Evolutionary conservation across 371 early-diverging fungal genomes (phyloP).

Genomic region (Racocetra persica): DNA sequence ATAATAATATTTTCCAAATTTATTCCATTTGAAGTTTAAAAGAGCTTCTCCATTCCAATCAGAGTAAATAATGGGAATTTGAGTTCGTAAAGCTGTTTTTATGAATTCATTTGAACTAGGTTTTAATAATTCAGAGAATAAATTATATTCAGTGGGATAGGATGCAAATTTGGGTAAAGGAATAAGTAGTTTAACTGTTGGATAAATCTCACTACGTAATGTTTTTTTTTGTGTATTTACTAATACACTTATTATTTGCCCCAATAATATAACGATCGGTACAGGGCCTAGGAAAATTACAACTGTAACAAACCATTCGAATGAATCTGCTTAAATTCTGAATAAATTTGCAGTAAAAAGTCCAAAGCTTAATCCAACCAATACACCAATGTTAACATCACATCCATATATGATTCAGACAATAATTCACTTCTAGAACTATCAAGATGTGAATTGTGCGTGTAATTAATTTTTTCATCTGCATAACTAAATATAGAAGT

Average conservation of each 20-base stretch:
- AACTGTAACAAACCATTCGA: too few relatives aligned
- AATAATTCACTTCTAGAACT: not conserved
- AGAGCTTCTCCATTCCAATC: constrained; percentile 27
- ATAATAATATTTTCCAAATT: constrained; percentile 19
- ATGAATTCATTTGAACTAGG: not conserved
- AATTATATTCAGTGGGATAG: not conserved
- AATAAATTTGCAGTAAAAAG: not conserved
- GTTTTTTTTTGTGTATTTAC: too few relatives aligned
- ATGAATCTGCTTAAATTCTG: not conserved
- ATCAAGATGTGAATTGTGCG: not conserved
- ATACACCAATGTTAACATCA: not conserved
- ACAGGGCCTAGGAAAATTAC: too few relatives aligned
- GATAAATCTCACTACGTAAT: not conserved
- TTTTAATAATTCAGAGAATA: not conserved
- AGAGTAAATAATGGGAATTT: not conserved
- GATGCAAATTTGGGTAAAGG: constrained; percentile 28
- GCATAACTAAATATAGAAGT: not conserved
- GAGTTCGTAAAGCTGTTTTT: not conserved
- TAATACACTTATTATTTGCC: too few relatives aligned
- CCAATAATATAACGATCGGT: too few relatives aligned
- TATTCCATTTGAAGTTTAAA: constrained; percentile 26
- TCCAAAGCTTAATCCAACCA: not conserved
- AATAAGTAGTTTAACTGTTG: not conserved
- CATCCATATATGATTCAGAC: not conserved
- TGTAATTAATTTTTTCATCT: too few relatives aligned